Conservation (phyloP, 805 yeast species). For the Lachancea waltii region DNA sequence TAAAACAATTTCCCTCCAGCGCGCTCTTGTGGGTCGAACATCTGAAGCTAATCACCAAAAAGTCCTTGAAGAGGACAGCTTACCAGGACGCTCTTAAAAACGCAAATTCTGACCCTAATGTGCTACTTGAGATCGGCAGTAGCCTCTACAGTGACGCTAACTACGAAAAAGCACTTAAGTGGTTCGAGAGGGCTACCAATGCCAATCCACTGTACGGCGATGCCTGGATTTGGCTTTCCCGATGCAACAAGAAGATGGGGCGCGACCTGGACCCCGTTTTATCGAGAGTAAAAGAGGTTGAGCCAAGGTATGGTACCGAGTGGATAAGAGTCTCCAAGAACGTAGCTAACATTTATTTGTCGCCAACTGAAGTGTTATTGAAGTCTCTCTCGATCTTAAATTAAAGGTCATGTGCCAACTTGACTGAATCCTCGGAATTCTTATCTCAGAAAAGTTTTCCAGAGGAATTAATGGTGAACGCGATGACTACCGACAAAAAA, state of each 20-base stretch:
- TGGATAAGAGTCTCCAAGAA: conserved; percentile 53
- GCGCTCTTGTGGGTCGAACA: conserved; percentile 62
- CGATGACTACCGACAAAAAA: neutral
- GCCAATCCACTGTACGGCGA: conserved; percentile 63
- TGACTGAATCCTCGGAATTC: conserved; percentile 1
- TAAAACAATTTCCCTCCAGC: conserved; percentile 51
- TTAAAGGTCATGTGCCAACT: neutral
- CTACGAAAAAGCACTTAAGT: conserved; percentile 53
- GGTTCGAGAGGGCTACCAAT: conserved; percentile 67
- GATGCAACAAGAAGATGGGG: conserved; percentile 38
- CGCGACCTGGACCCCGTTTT: conserved; percentile 36
- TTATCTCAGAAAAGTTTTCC: conserved; percentile 14
- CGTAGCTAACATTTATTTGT: conserved; percentile 40
- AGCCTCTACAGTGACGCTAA: conserved; percentile 64
- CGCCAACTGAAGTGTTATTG: conserved; percentile 37
- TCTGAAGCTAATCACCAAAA: conserved; percentile 38
- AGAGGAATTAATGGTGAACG: conserved; percentile 18
- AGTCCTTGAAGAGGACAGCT: conserved; percentile 48
- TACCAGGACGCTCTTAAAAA: conserved; percentile 65
- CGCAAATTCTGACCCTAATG: conserved; percentile 52
- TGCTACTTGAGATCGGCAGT: conserved; percentile 59
- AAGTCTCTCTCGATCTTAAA: conserved; percentile 4
- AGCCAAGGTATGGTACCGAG: conserved; percentile 53
- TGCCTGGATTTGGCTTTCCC: conserved; percentile 61
- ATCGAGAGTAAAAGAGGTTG: conserved; percentile 36